Evolutionary conservation across 768 basidiomycete species (phyloP).

Genomic region (Steccherinum ochraceum): DNA sequence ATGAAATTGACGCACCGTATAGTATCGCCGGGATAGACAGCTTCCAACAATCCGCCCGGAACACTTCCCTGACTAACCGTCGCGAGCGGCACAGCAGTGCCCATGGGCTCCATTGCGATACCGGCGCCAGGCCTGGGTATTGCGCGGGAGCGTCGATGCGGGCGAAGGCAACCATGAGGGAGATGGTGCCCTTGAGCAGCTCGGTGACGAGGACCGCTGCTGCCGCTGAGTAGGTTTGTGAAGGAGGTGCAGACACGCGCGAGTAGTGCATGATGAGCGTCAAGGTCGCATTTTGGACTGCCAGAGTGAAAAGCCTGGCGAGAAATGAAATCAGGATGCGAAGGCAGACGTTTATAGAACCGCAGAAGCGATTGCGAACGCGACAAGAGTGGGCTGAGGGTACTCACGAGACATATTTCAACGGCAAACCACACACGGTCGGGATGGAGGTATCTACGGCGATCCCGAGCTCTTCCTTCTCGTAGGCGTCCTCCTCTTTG

Average conservation of each 20-base stretch:
- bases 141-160: slow-evolving; percentile 38
- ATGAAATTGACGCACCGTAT: slow-evolving; percentile 46
- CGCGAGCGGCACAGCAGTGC: slow-evolving; percentile 41
- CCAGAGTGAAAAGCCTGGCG: slow-evolving; percentile 72
- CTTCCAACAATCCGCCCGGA: slow-evolving; percentile 95
- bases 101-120: slow-evolving; percentile 31
- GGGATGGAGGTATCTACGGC: slow-evolving; percentile 36
- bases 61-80: slow-evolving; percentile 62
- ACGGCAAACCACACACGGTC: slow-evolving; percentile 44
- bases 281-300: slow-evolving; percentile 85
- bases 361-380: slow-evolving; percentile 1
- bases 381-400: background rate
- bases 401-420: slow-evolving; percentile 21
- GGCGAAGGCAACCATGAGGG: slow-evolving; percentile 74
- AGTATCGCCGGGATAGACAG: slow-evolving; percentile 94
- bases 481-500: slow-evolving; percentile 14
- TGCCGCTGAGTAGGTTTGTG: slow-evolving; percentile 83
- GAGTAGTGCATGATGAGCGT: slow-evolving; percentile 98
- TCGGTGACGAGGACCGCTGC: slow-evolving; percentile 93
- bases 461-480: slow-evolving; percentile 35
- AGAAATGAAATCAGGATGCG: background rate
- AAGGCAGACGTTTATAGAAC: background rate
- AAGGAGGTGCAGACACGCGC: slow-evolving; percentile 70
- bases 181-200: slow-evolving; percentile 86
- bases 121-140: slow-evolving; percentile 15